Evolutionary conservation across 352 stramenopile genomes (phyloP).

Genomic region (Phytophthora boehmeriae): DNA sequence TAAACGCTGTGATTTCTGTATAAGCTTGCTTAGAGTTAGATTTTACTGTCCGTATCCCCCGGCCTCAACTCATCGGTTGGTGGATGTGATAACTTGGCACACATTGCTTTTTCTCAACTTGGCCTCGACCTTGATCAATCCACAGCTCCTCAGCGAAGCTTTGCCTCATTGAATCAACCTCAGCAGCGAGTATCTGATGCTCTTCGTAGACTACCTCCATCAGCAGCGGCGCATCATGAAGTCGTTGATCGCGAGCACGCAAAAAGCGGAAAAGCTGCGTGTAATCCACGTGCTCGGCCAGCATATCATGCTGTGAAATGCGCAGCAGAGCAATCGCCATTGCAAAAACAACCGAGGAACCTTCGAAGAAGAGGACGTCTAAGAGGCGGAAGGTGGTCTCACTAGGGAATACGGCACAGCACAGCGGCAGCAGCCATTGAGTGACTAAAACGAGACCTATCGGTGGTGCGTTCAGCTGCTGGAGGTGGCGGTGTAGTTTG

Average conservation of each 20-base stretch:
- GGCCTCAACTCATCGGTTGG: conserved; percentile 20
- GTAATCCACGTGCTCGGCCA: conserved; percentile 65
- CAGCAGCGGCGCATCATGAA: conserved; percentile 63
- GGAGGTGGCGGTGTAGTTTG: conserved; percentile 63
- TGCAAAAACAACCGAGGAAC: conserved; percentile 56
- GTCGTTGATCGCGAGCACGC: conserved; percentile 59
- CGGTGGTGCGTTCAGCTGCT: conserved; percentile 55
- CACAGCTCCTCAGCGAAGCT: conserved; percentile 21
- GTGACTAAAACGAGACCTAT: conserved; percentile 67
- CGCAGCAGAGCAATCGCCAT: conserved; percentile 61
- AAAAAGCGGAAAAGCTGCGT: conserved; percentile 71
- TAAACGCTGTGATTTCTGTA: conserved; percentile 21
- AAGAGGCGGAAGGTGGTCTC: conserved; percentile 69
- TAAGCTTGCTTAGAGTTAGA: conserved; percentile 5
- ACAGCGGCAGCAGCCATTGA: conserved; percentile 71
- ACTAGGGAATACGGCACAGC: conserved; percentile 68
- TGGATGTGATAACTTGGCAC: conserved; percentile 4
- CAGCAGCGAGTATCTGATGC: conserved; percentile 37
- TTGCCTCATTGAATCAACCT: conserved; percentile 16
- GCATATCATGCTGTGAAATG: conserved; percentile 55
- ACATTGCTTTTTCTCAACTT: not conserved
- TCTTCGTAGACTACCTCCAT: conserved; percentile 65
- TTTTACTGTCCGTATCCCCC: conserved; percentile 18
- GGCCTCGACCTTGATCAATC: conserved; percentile 10
- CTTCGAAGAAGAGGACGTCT: conserved; percentile 65